Evolutionary conservation across 805 yeast genomes (phyloP).

Genomic region (Teunomyces stri): DNA sequence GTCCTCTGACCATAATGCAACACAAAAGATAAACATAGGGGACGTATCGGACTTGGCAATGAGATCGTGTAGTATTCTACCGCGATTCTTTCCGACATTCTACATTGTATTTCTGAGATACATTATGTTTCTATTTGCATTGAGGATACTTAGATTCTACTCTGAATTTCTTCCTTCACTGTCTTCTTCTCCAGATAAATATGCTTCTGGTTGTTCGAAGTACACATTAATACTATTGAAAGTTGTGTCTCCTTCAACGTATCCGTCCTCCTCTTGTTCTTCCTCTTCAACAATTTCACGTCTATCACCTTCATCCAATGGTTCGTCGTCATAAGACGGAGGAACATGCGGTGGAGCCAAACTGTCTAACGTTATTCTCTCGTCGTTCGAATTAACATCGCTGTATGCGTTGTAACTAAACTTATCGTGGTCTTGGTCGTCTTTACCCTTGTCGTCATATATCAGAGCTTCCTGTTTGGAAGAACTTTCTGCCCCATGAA

Average conservation of each 20-base stretch:
- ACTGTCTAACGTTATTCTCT: constrained; percentile 41
- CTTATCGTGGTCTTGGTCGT: constrained; percentile 21
- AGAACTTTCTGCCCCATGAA: constrained; percentile 15
- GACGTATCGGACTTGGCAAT: not conserved
- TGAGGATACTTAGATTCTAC: not conserved
- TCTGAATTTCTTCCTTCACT: not conserved
- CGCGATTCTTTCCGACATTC: not conserved
- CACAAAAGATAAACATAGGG: not conserved
- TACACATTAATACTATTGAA: constrained; percentile 6
- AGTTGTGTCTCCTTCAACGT: constrained; percentile 10
- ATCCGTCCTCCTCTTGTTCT: constrained; percentile 7
- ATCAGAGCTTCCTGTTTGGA: constrained; percentile 4
- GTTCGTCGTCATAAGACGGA: constrained; percentile 30
- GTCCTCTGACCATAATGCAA: not conserved
- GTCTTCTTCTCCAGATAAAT: not conserved
- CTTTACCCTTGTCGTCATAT: constrained; percentile 7
- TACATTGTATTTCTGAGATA: not conserved
- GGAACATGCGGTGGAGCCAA: constrained; percentile 34
- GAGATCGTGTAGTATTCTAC: not conserved
- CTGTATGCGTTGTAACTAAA: constrained; percentile 39
- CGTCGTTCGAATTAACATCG: constrained; percentile 37
- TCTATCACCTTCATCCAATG: no score
- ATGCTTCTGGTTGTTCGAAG: not conserved
- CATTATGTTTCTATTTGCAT: not conserved
- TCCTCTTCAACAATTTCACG: not conserved